Evolutionary conservation across 257 asterid genomes (phyloP).

Genomic region (Linderniella brevidens): DNA sequence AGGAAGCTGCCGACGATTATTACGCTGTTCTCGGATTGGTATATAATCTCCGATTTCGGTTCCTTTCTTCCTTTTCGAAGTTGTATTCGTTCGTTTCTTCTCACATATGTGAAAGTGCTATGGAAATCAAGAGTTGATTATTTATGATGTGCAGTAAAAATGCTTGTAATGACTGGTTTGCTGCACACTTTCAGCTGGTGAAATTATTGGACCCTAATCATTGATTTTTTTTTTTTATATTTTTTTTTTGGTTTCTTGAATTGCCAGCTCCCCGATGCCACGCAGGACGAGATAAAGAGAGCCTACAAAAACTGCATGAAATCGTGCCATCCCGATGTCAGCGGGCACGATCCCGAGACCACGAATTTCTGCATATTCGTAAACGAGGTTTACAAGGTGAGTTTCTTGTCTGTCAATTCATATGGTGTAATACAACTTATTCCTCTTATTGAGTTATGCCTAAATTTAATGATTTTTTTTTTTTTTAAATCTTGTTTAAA

Average conservation of each 20-base stretch:
- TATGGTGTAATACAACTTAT: no score
- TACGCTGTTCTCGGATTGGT: slow-evolving; percentile 57
- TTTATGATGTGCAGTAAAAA: no score
- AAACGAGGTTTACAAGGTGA: slow-evolving; percentile 78
- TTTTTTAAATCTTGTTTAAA: slow-evolving; percentile 18
- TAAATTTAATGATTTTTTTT: no score
- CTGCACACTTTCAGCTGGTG: no score
- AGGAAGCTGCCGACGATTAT: slow-evolving; percentile 47
- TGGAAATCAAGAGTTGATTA: no score
- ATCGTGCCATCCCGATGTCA: slow-evolving; percentile 95
- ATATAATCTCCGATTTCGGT: slow-evolving; percentile 5
- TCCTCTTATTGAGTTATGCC: no score
- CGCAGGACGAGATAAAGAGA: slow-evolving; percentile 81
- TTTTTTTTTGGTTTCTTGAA: background rate
- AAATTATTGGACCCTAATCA: no score
- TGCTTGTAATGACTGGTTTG: no score
- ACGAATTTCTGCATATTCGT: slow-evolving; percentile 92
- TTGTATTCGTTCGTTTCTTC: no score
- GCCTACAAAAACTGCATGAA: slow-evolving; percentile 98
- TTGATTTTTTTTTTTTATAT: no score
- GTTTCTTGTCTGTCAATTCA: slow-evolving; percentile 9
- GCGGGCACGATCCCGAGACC: slow-evolving; percentile 79
- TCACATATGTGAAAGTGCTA: no score
- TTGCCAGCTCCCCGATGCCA: slow-evolving; percentile 77
- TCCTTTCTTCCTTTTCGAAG: no score